Evolutionary conservation across 2,329 filamentous ascomycete species (phyloP).

Genomic region (Alternaria sp.): DNA sequence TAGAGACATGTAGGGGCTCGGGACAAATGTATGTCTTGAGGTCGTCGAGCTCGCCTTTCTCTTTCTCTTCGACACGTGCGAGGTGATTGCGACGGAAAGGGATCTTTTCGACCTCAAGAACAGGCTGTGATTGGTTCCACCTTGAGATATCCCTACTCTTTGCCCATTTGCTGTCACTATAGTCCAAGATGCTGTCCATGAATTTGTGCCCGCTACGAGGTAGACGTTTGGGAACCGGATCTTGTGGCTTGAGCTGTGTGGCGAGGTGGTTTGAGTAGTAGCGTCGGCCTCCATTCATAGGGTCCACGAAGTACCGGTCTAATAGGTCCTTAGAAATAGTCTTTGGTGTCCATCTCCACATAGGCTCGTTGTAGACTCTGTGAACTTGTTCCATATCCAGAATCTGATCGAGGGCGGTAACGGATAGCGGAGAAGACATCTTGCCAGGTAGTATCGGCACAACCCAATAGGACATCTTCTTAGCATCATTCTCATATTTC

Average conservation of each 20-base stretch:
- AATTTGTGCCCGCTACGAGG: slow-evolving; percentile 49
- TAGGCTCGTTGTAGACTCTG: slow-evolving; percentile 49
- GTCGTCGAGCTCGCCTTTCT: slow-evolving; percentile 60
- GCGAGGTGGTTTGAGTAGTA: slow-evolving; percentile 61
- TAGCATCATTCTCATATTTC: slow-evolving; percentile 69
- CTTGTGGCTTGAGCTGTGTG: slow-evolving; percentile 67
- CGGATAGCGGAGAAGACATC: not conserved
- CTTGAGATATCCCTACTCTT: slow-evolving; percentile 59
- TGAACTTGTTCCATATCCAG: slow-evolving; percentile 71
- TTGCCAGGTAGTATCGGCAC: slow-evolving; percentile 62
- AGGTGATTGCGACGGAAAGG: slow-evolving; percentile 84
- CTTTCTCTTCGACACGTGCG: slow-evolving; percentile 64
- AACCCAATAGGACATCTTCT: slow-evolving; percentile 83
- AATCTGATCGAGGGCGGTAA: slow-evolving; percentile 33
- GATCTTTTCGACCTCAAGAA: slow-evolving; percentile 77
- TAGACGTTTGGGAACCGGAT: slow-evolving; percentile 68
- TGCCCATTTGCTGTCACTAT: slow-evolving; percentile 78
- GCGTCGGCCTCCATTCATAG: slow-evolving; percentile 64
- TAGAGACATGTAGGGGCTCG: slow-evolving; percentile 78
- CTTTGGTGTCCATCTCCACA: slow-evolving; percentile 56
- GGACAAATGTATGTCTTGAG: slow-evolving; percentile 74
- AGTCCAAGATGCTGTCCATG: slow-evolving; percentile 75
- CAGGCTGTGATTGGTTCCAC: slow-evolving; percentile 77
- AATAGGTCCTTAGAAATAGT: slow-evolving; percentile 53
- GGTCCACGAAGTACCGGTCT: slow-evolving; percentile 64